A percentile compares a stretch with the other conserved stretches of the same genome.
phyloP scores from a whole-genome alignment of 1,139 yeast genomes.

The Komagataea norvegica region DNA sequence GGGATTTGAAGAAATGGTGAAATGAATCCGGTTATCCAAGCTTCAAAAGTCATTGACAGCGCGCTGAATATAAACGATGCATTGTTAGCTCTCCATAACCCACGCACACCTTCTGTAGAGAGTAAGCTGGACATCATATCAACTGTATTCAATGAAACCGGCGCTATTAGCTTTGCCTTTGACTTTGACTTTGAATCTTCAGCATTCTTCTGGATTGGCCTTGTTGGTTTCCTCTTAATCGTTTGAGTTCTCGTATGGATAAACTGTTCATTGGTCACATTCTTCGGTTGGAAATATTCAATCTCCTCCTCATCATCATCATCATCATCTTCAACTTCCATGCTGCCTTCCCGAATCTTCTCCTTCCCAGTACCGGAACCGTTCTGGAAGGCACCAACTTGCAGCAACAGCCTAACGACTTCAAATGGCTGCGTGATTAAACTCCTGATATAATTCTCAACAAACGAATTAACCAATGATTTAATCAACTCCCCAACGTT shows the following conservation, averaged over 20 bases:
- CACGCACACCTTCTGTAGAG: conserved; percentile 76
- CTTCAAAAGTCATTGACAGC: conserved; percentile 71
- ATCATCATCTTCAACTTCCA: conserved; percentile 36
- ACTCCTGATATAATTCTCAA: conserved; percentile 63
- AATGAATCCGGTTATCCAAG: conserved; percentile 87
- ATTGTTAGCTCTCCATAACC: conserved; percentile 82
- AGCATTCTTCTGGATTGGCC: conserved; percentile 2
- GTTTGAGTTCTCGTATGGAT: conserved; percentile 23
- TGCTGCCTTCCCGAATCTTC: conserved; percentile 9
- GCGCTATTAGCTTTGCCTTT: conserved; percentile 40
- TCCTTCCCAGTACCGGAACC: background rate
- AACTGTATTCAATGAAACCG: conserved; percentile 60
- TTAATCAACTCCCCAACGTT: conserved; percentile 52
- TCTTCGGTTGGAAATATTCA: conserved; percentile 46
- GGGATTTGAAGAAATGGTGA: conserved; percentile 84
- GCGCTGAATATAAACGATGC: conserved; percentile 79
- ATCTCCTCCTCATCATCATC: conserved; percentile 44
- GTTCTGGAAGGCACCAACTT: conserved; percentile 59
- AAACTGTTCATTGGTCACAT: conserved; percentile 21
- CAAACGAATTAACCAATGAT: conserved; percentile 54
- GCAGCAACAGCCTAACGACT: conserved; percentile 70
- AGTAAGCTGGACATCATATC: conserved; percentile 69
- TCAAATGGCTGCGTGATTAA: conserved; percentile 86
- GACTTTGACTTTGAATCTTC: no score
- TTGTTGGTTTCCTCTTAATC: conserved; percentile 11